Base-by-base conservation (phyloP, 2,329 filamentous ascomycete species). In the Xylaria multiplex region DNA sequence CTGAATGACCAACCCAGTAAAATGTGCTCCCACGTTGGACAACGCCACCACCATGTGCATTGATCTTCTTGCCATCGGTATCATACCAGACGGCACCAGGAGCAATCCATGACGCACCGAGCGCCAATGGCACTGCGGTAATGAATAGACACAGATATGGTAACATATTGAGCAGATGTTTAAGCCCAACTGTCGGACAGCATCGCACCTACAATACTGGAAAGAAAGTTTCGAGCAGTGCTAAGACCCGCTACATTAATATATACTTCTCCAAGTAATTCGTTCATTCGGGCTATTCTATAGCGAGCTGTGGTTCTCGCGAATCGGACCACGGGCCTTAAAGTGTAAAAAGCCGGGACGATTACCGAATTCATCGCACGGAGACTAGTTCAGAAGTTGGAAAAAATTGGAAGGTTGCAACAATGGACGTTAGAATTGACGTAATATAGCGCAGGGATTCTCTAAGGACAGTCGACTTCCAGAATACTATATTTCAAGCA, bases 1-100 rank as follows among this genome's bases (percentile, higher is more conserved):
- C 50, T 54, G 73, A 75, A 11, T 81, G 78, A 3, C 80, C 80
- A 62, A 80, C 66, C 79, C 79, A 81, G 60, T 80, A 81, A 63
- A 79, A 81, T 1, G 76, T 80, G 63, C 76, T 73, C 6, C 74
- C 78, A 6, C 75, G 70, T 68, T 79, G 71, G 1, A 79, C 70
- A 43, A 81, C 75, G 53, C 74, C 76, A 8, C 80, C 79, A 27
- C 79, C 79, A 67, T 81, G 79, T 2, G 79, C 79, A 64, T 81
- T 78, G 60, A 81, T 81, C 62, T 78, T 80, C 35, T 76, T 77
- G 35, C 76, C 77, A 8, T 73, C 72, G 2, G 77, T 80, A 54
- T 80, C 78, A 35, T 75, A 76, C 79, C 79, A 81, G 1, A 77
- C 74, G 8, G 79, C 75, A 7, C 79, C 79, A 2, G 79, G 77